Base-by-base conservation (phyloP, 2,329 filamentous ascomycete species). In the Pleoardoris graminearum region DNA sequence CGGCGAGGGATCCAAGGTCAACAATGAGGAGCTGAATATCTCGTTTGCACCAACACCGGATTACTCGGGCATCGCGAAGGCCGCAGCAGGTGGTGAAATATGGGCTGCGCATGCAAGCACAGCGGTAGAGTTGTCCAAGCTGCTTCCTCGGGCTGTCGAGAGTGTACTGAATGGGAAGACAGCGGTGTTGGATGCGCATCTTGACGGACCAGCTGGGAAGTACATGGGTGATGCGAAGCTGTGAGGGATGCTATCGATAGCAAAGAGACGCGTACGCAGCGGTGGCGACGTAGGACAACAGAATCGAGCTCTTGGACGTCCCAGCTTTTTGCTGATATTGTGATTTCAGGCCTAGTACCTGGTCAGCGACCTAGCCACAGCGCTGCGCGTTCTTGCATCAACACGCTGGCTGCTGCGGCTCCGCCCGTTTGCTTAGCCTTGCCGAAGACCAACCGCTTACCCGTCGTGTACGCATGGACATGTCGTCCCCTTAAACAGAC, bases 61-160 rank as follows among this genome's bases (percentile, higher is more conserved):
- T 57, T 88, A 88, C 63, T 76, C 84, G 0, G 85, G 85, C 0
- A 88, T 88, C 55, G 86, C 86, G 0, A 85, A 82, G 67, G 86
- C 86, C 5, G 85, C 86, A 0, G 79, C 80, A 0, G 85, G 85
- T 6, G 84, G 84, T 0, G 76, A 84, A 46, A 65, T 85, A 2
- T 88, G 84, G 82, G 83, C 84, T 4, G 83, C 77, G 5, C 76
- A 80, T 53, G 84, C 85, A 1, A 77, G 79, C 1, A 85, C 79
- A 4, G 80, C 80, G 1, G 77, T 78, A 3, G 81, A 88, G 35
- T 63, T 88, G 44, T 75, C 78, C 1, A 77, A 73, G 50, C 63
- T 82, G 43, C 66, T 88, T 44, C 79, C 79, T 0, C 76, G 84
- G 62, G 86, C 85, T 6, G 77, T 88, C 7, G 75, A 83, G 61